Base-by-base conservation (phyloP, 2,329 filamentous ascomycete species). In the Sclerotinia trifoliorum region DNA sequence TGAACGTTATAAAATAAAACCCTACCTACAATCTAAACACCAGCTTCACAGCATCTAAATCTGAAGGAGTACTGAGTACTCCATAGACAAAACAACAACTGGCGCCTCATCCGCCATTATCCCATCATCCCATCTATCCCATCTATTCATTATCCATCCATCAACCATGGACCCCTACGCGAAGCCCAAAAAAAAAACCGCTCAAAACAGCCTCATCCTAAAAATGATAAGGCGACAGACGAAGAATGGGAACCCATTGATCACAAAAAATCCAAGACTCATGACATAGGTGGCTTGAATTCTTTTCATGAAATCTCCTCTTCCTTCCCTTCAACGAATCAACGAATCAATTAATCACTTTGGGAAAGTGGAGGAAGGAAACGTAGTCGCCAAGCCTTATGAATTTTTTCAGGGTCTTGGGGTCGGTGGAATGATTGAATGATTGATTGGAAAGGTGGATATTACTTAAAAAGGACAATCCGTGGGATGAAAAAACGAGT, bases 221-320 rank as follows among this genome's bases (percentile, higher is more conserved):
- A 26, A 35, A 55, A 55, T 35, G 29, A 35, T n/a, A 32, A 55
- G 52, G 52, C 48, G 21, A 54, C 17, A n/a, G n/a, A n/a, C n/a
- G 6, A 54, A 54, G 17, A 39, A 39, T 11, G 10, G 10, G 35
- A 10, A 39, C 35, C 35, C 35, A 13, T 15, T 17, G 39, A 42
- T 42, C 5, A 15, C 5, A 35, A 10, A 39, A 15, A 15, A 42
- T 42, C 19, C 39, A 46, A 62, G 29, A 49, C 58, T 49, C 49
- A 49, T 62, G 58, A 62, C 58, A 62, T 62, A 48, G 19, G 46
- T 62, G 58, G 58, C 58, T 62, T 62, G 7, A 26, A 6, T 55
- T n/a, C 17, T 15, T 48, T n/a, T 48, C 11, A 32, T 61, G 44
- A 32, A 32, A 39, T 4, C 8, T 8, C 7, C 39, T 7, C 8